Base-by-base conservation (phyloP, 2,329 filamentous ascomycete genomes). In the Penicillium sp. region DNA sequence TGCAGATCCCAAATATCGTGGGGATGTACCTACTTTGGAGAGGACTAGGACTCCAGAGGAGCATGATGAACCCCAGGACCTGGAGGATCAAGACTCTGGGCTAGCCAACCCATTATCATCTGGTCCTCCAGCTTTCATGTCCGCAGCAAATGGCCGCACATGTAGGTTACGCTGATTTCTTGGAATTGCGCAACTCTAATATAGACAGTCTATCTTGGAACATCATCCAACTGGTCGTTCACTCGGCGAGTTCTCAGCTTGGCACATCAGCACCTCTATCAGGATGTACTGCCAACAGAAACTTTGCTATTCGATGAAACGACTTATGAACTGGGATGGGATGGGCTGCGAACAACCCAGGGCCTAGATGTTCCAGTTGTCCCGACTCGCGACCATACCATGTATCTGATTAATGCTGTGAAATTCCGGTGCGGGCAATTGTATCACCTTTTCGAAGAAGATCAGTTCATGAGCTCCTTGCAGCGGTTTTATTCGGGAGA, bases 361-460 rank as follows among this genome's bases (percentile, higher is more conserved):
- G 1, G 67, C 28, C 25, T 53, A 25, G 61, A 65, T 12, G 16
- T 33, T 7, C 59, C 60, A 1, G 41, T 57, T n/a, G 60, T 83
- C 28, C 81, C 81, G 0, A 80, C 77, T 4, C 72, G 78, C 0
- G 81, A 84, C 56, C 75, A 80, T 60, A 78, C 79, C 3, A 69
- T 80, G 14, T 83, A 80, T 51, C 66, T 83, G 19, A 77, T 82
- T 60, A 83, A 82, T 55, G 77, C 79, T 0, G 80, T 83, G 50
- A 81, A 82, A 48, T 84, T 84, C 26, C 79, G 82, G 50, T 81
- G 80, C 49, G 75, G 77, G 6, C 80, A 82, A 25, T 61, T 83
- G 2, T 81, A 82, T 44, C 80, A 82, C 40, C 64, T 84, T 0
- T 82, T 82, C 30, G 81, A 84, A 19, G 25, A 83, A 46, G 71